A percentile compares a stretch with the other conserved stretches of the same genome.
Evolutionary conservation across 2,329 filamentous ascomycete species (phyloP).

Genomic region (Penicillium sp.): DNA sequence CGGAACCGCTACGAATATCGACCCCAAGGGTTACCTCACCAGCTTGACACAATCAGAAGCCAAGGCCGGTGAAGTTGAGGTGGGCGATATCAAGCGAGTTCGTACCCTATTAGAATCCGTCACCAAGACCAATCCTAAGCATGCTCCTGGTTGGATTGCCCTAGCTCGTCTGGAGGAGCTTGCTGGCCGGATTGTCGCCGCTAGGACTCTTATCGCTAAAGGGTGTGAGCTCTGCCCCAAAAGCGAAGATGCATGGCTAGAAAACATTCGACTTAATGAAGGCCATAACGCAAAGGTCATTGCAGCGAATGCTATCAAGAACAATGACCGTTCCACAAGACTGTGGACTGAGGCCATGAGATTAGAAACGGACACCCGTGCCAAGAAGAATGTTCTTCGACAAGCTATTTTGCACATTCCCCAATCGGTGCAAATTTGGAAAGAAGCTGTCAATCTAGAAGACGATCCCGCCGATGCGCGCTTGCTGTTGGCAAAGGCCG

Average conservation of each 20-base stretch:
- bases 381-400: slow-evolving; percentile 89
- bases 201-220: slow-evolving; percentile 80
- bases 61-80: slow-evolving; percentile 75
- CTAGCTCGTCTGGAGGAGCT: slow-evolving; percentile 88
- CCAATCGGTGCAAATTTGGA: slow-evolving; percentile 96
- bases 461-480: slow-evolving; percentile 86
- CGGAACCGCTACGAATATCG: slow-evolving; percentile 86
- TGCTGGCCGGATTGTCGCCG: slow-evolving; percentile 86
- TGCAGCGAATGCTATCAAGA: slow-evolving; percentile 86
- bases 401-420: slow-evolving; percentile 91
- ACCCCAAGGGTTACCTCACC: slow-evolving; percentile 93
- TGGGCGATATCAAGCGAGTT: slow-evolving; percentile 93
- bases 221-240: slow-evolving; percentile 90
- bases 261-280: slow-evolving; percentile 92
- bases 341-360: slow-evolving; percentile 97
- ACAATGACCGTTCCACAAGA: slow-evolving; percentile 82
- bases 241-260: slow-evolving; percentile 92
- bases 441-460: slow-evolving; percentile 92
- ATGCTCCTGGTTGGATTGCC: slow-evolving; percentile 94
- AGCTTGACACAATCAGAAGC: slow-evolving; percentile 80
- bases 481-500: slow-evolving; percentile 87
- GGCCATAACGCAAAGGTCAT: slow-evolving; percentile 93
- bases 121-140: slow-evolving; percentile 93
- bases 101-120: slow-evolving; percentile 92
- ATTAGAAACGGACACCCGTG: slow-evolving; percentile 75